Evolutionary conservation across 345 rosid genomes (phyloP).

Genomic region (Punica granatum): DNA sequence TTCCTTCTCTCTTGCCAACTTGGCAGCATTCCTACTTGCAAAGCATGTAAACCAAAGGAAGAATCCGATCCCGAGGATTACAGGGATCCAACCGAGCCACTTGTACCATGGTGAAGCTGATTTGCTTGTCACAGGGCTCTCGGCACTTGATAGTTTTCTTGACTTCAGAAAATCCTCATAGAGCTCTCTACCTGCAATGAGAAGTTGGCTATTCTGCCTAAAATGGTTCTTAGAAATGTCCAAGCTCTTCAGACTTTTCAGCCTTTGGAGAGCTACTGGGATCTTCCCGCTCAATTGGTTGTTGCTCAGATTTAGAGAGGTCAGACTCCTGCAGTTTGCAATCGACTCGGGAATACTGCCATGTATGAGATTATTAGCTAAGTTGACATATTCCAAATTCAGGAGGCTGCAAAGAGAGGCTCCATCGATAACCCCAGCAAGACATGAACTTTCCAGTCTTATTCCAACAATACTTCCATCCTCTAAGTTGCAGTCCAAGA

Average conservation of each 20-base stretch:
- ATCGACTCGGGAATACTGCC: constrained; percentile 34
- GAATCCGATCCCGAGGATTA: constrained; percentile 16
- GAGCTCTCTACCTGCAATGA: not conserved
- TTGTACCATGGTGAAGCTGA: not conserved
- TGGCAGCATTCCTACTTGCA: constrained; percentile 12
- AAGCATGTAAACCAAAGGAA: constrained; percentile 19
- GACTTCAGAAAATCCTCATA: not conserved
- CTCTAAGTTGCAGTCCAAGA: constrained; percentile 22
- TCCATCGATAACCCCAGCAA: constrained; percentile 34
- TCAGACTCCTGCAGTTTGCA: constrained; percentile 22
- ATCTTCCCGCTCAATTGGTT: constrained; percentile 32
- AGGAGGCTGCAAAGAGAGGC: constrained; percentile 29
- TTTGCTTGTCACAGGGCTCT: not conserved
- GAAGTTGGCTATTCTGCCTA: not conserved
- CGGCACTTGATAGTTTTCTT: not conserved
- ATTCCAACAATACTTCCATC: constrained; percentile 22
- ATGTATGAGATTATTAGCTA: constrained; percentile 23
- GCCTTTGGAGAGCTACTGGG: constrained; percentile 21
- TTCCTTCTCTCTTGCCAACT: constrained; percentile 17
- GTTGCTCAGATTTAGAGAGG: constrained; percentile 29
- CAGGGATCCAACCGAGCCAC: not conserved
- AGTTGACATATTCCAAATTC: constrained; percentile 23
- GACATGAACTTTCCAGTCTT: constrained; percentile 30
- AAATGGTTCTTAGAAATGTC: constrained; percentile 36
- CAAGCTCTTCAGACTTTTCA: constrained; percentile 23